phyloP scores from a whole-genome alignment of 306 rosid genomes.

The Ochetophila trinervis region DNA sequence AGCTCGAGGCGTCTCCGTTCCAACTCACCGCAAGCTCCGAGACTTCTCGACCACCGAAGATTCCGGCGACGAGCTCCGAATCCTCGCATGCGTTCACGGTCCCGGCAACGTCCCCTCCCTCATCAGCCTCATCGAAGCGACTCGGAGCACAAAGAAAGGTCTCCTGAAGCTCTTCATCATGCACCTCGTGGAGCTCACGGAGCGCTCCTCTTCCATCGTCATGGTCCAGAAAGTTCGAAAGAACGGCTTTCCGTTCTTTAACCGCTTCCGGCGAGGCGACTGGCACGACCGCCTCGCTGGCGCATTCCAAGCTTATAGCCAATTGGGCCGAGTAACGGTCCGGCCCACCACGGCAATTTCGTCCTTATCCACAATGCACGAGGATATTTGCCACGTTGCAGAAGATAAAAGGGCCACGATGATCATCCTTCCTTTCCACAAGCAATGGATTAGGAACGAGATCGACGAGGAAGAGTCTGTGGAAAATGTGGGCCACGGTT shows the following conservation, averaged over 20 bases:
- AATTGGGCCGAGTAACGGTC: constrained; percentile 53
- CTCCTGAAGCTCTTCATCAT: constrained; percentile 56
- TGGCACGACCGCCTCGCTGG: constrained; percentile 46
- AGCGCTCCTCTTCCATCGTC: constrained; percentile 72
- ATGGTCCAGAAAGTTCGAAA: constrained; percentile 56
- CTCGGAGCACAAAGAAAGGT: constrained; percentile 43
- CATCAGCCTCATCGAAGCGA: constrained; percentile 51
- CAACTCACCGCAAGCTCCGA: constrained; percentile 42
- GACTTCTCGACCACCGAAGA: constrained; percentile 32
- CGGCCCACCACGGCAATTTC: constrained; percentile 70
- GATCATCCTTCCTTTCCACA: constrained; percentile 73
- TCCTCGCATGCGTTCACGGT: constrained; percentile 73
- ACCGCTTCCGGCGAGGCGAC: constrained; percentile 27
- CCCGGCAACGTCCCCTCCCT: constrained; percentile 54
- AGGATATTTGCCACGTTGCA: constrained; percentile 76
- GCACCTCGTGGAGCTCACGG: constrained; percentile 81
- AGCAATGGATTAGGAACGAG: constrained; percentile 43
- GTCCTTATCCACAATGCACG: constrained; percentile 63
- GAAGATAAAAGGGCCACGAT: constrained; percentile 62
- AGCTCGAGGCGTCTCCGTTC: constrained; percentile 32
- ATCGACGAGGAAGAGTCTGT: constrained; percentile 20
- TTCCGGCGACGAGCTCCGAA: constrained; percentile 36
- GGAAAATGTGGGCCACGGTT: constrained; percentile 57
- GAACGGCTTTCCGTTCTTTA: constrained; percentile 77
- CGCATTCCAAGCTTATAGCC: constrained; percentile 60